Evolutionary conservation across 306 rosid species (phyloP).

Genomic region (Begonia masoniana): DNA sequence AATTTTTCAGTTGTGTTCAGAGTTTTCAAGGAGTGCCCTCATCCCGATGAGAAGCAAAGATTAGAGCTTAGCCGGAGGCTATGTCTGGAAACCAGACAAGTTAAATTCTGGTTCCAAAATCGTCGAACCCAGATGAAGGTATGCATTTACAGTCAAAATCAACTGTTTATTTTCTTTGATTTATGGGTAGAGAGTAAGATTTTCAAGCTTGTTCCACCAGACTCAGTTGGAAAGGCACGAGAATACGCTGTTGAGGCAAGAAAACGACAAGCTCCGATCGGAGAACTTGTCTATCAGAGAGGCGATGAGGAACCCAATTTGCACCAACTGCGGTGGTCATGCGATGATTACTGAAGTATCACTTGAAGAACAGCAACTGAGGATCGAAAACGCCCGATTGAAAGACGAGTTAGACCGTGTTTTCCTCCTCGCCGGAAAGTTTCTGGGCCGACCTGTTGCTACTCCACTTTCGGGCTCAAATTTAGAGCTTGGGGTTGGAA

Average conservation of each 20-base stretch:
- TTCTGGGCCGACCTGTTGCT: conserved; percentile 67
- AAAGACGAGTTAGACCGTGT: conserved; percentile 92
- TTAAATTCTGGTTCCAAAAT: conserved; percentile 99
- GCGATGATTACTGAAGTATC: conserved; percentile 79
- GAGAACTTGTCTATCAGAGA: conserved; percentile 94
- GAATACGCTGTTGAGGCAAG: conserved; percentile 79
- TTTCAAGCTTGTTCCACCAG: conserved; percentile 19
- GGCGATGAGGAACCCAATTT: conserved; percentile 88
- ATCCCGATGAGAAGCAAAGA: conserved; percentile 97
- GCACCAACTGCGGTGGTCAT: conserved; percentile 87
- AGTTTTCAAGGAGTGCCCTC: conserved; percentile 95
- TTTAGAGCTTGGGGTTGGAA: conserved; percentile 87
- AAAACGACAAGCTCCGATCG: conserved; percentile 81
- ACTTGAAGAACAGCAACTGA: conserved; percentile 76
- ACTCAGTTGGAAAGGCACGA: conserved; percentile 96
- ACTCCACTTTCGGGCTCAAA: conserved; percentile 67
- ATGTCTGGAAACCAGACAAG: conserved; percentile 84
- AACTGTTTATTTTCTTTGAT: background rate
- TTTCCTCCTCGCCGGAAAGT: conserved; percentile 75
- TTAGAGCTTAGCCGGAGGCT: conserved; percentile 76
- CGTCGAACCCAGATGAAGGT: conserved; percentile 99
- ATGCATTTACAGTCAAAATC: background rate
- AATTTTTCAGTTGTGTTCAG: conserved; percentile 15
- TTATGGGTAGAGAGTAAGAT: background rate
- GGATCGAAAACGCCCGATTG: conserved; percentile 77